These are phyloP conservation scores for Oidium heveae DNA, from an alignment of 2,329 filamentous ascomycete genomes.

Conservation along the genomic window DNA sequence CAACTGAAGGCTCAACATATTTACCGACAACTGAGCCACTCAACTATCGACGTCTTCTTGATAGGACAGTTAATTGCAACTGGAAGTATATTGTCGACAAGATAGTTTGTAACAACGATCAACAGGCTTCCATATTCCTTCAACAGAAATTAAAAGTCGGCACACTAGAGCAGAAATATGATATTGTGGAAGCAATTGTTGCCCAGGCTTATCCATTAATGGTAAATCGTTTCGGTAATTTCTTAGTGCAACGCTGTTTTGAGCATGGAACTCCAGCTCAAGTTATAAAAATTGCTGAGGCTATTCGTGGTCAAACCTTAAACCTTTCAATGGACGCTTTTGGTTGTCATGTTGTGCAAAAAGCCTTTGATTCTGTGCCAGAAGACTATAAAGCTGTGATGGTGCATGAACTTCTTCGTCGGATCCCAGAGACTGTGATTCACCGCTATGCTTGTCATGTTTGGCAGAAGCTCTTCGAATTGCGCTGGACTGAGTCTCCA, in stretches of 20 bases:
- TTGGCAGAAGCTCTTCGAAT: constrained; percentile 97
- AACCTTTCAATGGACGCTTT: constrained; percentile 96
- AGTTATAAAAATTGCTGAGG: constrained; percentile 78
- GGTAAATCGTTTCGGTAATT: constrained; percentile 97
- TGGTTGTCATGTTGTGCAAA: constrained; percentile 93
- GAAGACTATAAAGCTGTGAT: constrained; percentile 96
- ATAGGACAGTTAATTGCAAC: constrained; percentile 90
- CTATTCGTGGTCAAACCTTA: constrained; percentile 81
- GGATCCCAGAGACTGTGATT: constrained; percentile 92
- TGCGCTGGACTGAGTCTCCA: constrained; percentile 82
- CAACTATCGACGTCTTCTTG: constrained; percentile 84
- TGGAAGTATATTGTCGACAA: constrained; percentile 99
- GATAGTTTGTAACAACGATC: constrained; percentile 97
- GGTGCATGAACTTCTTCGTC: constrained; percentile 89
- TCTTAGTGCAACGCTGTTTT: constrained; percentile 93
- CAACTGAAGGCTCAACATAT: constrained; percentile 45
- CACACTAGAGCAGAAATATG: constrained; percentile 83
- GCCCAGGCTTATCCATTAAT: constrained; percentile 85
- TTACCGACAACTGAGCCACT: constrained; percentile 71
- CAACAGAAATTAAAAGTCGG: constrained; percentile 98
- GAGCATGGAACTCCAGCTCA: constrained; percentile 92
- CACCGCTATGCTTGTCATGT: constrained; percentile 97
- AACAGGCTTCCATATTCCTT: constrained; percentile 94
- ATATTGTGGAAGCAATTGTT: constrained; percentile 91
- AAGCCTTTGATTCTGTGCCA: constrained; percentile 91